Evolutionary conservation across 306 rosid genomes (phyloP).

Genomic region (Biancaea sappan): DNA sequence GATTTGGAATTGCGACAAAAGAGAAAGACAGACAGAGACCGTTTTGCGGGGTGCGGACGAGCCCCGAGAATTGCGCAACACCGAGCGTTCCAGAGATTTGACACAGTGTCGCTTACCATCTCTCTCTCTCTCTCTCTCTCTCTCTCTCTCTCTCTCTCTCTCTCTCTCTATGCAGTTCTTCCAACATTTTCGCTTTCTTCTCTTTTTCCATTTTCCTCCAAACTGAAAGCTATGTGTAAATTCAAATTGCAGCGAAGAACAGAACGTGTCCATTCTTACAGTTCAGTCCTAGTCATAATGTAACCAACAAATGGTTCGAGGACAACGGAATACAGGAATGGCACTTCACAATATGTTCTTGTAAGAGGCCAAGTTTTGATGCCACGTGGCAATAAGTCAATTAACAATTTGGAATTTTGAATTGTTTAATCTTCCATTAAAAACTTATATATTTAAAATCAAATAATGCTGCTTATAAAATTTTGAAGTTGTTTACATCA

Average conservation of each 20-base stretch:
- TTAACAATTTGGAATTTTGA: too few relatives aligned
- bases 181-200: not conserved
- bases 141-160: not conserved
- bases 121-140: not conserved
- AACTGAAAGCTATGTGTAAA: not conserved
- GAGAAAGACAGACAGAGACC: slow-evolving; percentile 24
- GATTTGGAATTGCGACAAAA: slow-evolving; percentile 37
- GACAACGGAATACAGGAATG: too few relatives aligned
- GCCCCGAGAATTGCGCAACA: slow-evolving; percentile 33
- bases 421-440: too few relatives aligned
- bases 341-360: too few relatives aligned
- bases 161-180: not conserved
- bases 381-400: too few relatives aligned
- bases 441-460: too few relatives aligned
- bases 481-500: too few relatives aligned
- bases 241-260: not conserved
- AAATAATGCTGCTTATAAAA: too few relatives aligned
- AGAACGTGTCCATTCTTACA: not conserved
- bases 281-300: not conserved
- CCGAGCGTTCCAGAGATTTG: slow-evolving; percentile 8
- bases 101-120: slow-evolving; percentile 7
- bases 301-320: not conserved
- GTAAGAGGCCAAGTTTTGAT: too few relatives aligned
- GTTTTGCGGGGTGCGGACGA: not conserved
- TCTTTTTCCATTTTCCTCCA: not conserved